Evolutionary conservation across 208 protist genomes (phyloP), one percentile per base, ranked within the genome.

Genomic region (Acanthamoeba quina): DNA sequence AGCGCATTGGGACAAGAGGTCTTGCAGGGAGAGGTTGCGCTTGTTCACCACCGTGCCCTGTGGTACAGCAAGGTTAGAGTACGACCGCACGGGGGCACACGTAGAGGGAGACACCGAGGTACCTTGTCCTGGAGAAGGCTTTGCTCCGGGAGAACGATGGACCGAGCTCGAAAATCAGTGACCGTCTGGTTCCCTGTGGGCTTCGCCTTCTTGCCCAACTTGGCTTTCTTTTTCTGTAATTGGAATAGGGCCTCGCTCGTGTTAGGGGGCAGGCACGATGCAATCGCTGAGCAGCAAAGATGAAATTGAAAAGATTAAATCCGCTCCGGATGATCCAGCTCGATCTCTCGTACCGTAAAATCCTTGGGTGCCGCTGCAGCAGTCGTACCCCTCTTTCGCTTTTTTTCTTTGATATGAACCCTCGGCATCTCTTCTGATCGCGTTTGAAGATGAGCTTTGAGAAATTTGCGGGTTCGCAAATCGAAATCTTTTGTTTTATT

Each of bases 111-210:
- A 41, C 10, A 31, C 68, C 24, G 82, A 72, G 19, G 9, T 58
- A 68, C 85, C 62, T 91, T 91, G 41, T 91, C 85, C 24, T 91
- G 85, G 13, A 74, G n/a, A 37, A 91, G 72, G 60, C 85, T 91
- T 11, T 91, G 85, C 41, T 91, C 60, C 60, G 85, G 85, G 9
- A 91, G 85, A 19, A 91, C 60, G 37, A 91, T 91, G 5, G 60
- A 76, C 56, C 54, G 47, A 21, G 85, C 85, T 11, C 41, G 29
- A 34, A 91, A 91, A 49, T 91, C 85, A 15, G 85, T 91, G 58
- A 74, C 34, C 0, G 85, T 91, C 17, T 68, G 37, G 34, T 19
- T 41, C 15, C 26, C 4, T 0, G 54, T 37, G 37, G 60, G 26
- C 41, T 72, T 91, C 6, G 52, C 17, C 31, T 91, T 91, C 60